Conservation (phyloP, 2,329 filamentous ascomycete species). For the Shiraia sp. region DNA sequence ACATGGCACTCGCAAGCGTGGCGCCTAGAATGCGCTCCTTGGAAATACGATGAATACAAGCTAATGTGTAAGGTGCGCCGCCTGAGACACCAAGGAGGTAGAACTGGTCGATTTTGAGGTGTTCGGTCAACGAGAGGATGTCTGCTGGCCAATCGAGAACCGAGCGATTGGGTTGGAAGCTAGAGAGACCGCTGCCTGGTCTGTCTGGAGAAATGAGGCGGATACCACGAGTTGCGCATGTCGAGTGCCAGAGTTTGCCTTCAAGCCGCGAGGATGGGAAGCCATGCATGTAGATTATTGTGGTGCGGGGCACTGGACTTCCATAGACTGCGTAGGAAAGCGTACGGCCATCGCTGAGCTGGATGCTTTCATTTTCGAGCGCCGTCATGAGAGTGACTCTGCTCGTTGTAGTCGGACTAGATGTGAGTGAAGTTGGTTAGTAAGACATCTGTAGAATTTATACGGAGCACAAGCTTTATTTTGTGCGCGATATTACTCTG, state of each 20-base stretch:
- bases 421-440: background rate
- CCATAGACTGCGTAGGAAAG: constrained; percentile 54
- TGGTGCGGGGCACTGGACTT: constrained; percentile 43
- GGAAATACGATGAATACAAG: constrained; percentile 49
- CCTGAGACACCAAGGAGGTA: constrained; percentile 52
- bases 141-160: constrained; percentile 51
- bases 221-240: constrained; percentile 39
- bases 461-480: background rate
- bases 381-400: constrained; percentile 10
- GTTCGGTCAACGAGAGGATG: constrained; percentile 45
- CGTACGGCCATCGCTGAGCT: constrained; percentile 43
- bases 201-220: constrained; percentile 50
- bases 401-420: background rate
- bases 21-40: constrained; percentile 27
- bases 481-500: background rate
- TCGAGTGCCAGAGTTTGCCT: constrained; percentile 39
- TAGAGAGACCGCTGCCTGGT: constrained; percentile 50
- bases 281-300: constrained; percentile 51
- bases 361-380: constrained; percentile 29
- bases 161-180: constrained; percentile 41
- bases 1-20: constrained; percentile 30
- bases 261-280: constrained; percentile 51
- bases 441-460: background rate
- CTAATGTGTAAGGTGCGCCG: constrained; percentile 54
- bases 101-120: constrained; percentile 48